These are phyloP conservation scores for Pythium dissimile DNA, from an alignment of 352 stramenopile species.

Conservation along the genomic window DNA sequence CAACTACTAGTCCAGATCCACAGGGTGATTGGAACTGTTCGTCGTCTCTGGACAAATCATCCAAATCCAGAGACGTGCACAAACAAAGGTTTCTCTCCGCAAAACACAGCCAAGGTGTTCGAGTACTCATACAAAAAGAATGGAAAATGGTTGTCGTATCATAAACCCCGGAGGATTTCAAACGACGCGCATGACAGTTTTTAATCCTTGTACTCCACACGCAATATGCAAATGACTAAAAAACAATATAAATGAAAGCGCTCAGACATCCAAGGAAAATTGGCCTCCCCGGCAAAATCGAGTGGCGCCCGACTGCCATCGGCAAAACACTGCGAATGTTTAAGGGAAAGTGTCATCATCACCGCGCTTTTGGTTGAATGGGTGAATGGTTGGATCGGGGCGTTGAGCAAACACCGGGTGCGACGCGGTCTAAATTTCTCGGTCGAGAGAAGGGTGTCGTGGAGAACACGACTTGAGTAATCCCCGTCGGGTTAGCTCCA, in stretches of 20 bases:
- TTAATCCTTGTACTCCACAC: slow-evolving; percentile 29
- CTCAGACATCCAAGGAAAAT: slow-evolving; percentile 55
- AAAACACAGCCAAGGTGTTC: not conserved
- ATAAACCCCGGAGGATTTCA: slow-evolving; percentile 25
- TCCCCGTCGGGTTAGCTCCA: slow-evolving; percentile 89
- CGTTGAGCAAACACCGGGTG: slow-evolving; percentile 42
- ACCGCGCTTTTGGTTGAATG: slow-evolving; percentile 37
- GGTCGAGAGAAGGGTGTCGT: slow-evolving; percentile 70
- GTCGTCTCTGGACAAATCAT: not conserved
- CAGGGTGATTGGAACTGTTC: not conserved
- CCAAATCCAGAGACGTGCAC: not conserved
- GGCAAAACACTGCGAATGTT: slow-evolving; percentile 87
- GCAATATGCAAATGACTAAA: not conserved
- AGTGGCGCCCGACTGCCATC: slow-evolving; percentile 64
- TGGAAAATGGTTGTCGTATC: slow-evolving; percentile 33
- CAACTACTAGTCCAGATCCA: too few species aligned
- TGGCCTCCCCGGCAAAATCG: slow-evolving; percentile 52
- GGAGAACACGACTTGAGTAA: slow-evolving; percentile 92
- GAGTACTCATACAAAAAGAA: slow-evolving; percentile 37
- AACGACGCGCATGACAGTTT: slow-evolving; percentile 32
- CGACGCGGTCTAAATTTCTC: slow-evolving; percentile 20
- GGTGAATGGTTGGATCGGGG: slow-evolving; percentile 7
- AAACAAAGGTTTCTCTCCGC: not conserved
- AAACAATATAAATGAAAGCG: too few species aligned
- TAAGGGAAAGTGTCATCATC: slow-evolving; percentile 80